Conservation (phyloP, 441 rosid genomes). For the Populus hybrid region DNA sequence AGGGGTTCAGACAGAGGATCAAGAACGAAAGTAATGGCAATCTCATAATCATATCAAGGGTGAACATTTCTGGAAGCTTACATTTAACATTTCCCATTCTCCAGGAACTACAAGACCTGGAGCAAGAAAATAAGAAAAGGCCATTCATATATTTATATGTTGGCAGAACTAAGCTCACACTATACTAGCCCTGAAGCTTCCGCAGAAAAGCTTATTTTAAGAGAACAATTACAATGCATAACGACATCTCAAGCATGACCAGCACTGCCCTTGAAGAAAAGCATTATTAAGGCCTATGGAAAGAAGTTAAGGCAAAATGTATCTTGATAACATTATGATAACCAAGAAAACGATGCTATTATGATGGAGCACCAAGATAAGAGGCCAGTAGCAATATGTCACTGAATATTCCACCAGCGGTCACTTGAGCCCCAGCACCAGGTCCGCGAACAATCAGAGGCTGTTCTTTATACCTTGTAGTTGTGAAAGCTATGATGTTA, state of each 20-base stretch:
- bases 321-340: neutral
- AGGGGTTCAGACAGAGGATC: too few relatives aligned
- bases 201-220: neutral
- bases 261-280: neutral
- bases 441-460: constrained; percentile 96
- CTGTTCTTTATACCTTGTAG: constrained; percentile 80
- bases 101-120: neutral
- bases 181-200: too few relatives aligned
- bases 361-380: constrained; percentile 95
- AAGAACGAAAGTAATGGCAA: too few relatives aligned
- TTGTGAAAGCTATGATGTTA: constrained; percentile 95
- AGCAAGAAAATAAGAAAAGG: neutral
- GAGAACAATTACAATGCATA: neutral
- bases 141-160: neutral
- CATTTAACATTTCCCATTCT: neutral
- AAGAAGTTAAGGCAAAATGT: neutral
- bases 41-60: too few relatives aligned
- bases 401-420: constrained; percentile 95
- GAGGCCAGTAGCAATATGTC: constrained; percentile 91
- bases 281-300: neutral
- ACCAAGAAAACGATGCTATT: neutral
- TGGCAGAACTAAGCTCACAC: neutral
- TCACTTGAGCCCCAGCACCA: constrained; percentile 98
- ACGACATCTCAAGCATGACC: constrained; percentile 1
- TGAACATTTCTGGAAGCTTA: neutral